Percentiles rank a stretch among this genome's conserved stretches.
Evolutionary conservation across 108 stramenopile species (phyloP).

Genomic region (Parmales sp.): DNA sequence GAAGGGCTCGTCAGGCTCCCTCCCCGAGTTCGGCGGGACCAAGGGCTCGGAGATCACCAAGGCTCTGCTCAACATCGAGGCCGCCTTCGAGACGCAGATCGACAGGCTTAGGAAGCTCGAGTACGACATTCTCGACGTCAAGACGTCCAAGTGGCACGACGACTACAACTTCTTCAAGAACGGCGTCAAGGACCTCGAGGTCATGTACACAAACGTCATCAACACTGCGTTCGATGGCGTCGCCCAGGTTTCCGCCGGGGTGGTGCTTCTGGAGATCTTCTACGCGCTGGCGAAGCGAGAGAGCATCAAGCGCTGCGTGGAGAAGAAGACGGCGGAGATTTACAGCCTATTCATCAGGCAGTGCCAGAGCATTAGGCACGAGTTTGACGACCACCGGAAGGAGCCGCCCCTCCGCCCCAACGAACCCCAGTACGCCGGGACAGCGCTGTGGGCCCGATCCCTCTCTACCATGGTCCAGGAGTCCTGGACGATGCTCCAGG

Average conservation of each 20-base stretch:
- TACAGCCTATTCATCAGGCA: slow-evolving; percentile 21
- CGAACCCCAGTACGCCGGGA: slow-evolving; percentile 48
- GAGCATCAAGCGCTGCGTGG: slow-evolving; percentile 42
- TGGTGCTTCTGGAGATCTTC: slow-evolving; percentile 46
- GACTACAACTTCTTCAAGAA: slow-evolving; percentile 53
- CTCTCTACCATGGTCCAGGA: slow-evolving; percentile 8
- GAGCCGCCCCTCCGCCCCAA: slow-evolving; percentile 40
- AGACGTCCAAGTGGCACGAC: slow-evolving; percentile 44
- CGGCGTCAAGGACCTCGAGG: slow-evolving; percentile 41
- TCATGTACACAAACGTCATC: slow-evolving; percentile 52
- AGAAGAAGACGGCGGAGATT: slow-evolving; percentile 33
- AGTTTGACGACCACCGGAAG: slow-evolving; percentile 38
- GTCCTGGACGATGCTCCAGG: slow-evolving; percentile 11
- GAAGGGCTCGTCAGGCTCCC: slow-evolving; percentile 20
- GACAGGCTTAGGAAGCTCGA: slow-evolving; percentile 36
- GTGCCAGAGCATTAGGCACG: slow-evolving; percentile 20
- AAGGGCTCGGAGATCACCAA: slow-evolving; percentile 36
- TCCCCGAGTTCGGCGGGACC: slow-evolving; percentile 48
- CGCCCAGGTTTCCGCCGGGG: slow-evolving; percentile 34
- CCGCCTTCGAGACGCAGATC: slow-evolving; percentile 39
- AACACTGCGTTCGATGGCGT: slow-evolving; percentile 44
- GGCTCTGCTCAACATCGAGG: slow-evolving; percentile 37
- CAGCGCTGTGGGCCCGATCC: slow-evolving; percentile 49
- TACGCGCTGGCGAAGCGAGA: slow-evolving; percentile 36
- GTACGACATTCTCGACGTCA: slow-evolving; percentile 49